Evolutionary conservation across 1,284 basidiomycete species (phyloP).

Genomic region (Melampsora abietis-canadensis): DNA sequence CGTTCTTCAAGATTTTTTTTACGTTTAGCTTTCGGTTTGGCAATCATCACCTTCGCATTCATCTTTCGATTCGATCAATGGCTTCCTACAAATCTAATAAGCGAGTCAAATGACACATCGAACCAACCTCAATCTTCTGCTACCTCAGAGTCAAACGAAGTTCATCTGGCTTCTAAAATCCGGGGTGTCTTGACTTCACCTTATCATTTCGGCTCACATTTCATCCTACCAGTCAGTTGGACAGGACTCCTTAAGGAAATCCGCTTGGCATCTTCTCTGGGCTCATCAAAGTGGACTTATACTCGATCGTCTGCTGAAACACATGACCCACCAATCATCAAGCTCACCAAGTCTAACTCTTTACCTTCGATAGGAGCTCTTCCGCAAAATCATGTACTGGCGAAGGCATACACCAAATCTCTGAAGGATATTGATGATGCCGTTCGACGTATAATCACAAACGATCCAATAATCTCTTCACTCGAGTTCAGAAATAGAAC

Average conservation of each 20-base stretch:
- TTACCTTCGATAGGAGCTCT: constrained; percentile 6
- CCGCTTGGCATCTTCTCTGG: background rate
- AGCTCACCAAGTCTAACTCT: constrained; percentile 16
- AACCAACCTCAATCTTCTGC: background rate
- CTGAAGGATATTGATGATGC: constrained; percentile 28
- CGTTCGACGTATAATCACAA: background rate
- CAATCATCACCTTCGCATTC: background rate
- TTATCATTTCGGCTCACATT: background rate
- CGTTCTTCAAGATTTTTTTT: background rate
- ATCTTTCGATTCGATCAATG: constrained; percentile 1
- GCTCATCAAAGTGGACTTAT: background rate
- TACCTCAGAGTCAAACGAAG: background rate
- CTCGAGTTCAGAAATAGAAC: constrained; percentile 23
- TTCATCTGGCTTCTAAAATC: background rate
- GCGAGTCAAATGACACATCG: background rate
- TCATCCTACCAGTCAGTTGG: background rate
- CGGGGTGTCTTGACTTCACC: background rate
- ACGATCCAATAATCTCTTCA: constrained; percentile 18
- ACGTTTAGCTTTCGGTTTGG: constrained; percentile 1
- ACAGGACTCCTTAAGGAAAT: background rate
- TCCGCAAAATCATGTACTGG: background rate
- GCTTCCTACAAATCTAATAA: background rate
- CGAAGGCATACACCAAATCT: constrained; percentile 18
- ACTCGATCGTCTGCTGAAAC: background rate
- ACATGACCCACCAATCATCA: constrained; percentile 24